These are phyloP conservation scores for Penicillium decumbens DNA, from an alignment of 2,329 filamentous ascomycete genomes.

Conservation along the genomic window DNA sequence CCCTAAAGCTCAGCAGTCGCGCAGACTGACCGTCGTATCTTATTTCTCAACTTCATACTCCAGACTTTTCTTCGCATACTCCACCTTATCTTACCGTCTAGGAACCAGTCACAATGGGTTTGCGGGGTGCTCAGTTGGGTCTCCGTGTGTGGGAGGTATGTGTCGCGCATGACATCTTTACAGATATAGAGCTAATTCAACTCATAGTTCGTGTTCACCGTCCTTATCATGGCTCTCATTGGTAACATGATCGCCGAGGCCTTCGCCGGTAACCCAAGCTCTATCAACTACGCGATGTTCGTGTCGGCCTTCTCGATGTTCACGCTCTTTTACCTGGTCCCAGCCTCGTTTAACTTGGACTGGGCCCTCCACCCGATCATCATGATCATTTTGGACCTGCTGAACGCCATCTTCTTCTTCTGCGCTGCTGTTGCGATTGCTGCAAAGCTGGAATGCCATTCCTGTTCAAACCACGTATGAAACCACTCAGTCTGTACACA, in stretches of 20 bases:
- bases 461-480: conserved; percentile 46
- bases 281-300: conserved; percentile 54
- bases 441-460: conserved; percentile 42
- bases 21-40: neutral
- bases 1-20: neutral
- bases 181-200: conserved; percentile 1
- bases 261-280: conserved; percentile 51
- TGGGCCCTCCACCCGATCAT: conserved; percentile 43
- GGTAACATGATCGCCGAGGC: conserved; percentile 59
- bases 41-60: neutral
- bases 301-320: conserved; percentile 46
- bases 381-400: conserved; percentile 42
- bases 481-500: neutral
- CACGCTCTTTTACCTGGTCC: conserved; percentile 47
- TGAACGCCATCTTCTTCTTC: conserved; percentile 50
- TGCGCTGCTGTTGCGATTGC: conserved; percentile 47
- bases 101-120: conserved; percentile 23
- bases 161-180: neutral
- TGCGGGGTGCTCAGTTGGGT: conserved; percentile 27
- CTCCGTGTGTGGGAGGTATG: conserved; percentile 34
- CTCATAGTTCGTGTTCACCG: conserved; percentile 53
- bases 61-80: neutral
- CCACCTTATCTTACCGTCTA: neutral
- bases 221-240: conserved; percentile 58
- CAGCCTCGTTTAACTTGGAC: conserved; percentile 39